A percentile compares a stretch with the other conserved stretches of the same genome.
Evolutionary conservation across 2,329 filamentous ascomycete genomes (phyloP).

Genomic region (Monilinia fructigena): DNA sequence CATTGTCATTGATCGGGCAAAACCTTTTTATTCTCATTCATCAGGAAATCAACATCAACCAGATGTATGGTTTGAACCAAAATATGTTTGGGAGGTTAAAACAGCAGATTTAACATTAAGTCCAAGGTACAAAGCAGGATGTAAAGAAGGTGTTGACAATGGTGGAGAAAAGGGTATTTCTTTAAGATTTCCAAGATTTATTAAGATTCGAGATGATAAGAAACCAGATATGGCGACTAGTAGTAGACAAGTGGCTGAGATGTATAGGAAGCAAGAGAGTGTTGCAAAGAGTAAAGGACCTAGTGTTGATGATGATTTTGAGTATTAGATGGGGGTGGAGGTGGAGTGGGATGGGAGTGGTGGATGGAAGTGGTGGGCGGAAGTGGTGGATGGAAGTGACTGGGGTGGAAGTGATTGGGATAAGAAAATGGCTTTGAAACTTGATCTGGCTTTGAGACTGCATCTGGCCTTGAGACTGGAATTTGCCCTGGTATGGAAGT

Average conservation of each 20-base stretch:
- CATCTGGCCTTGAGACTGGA: too few relatives aligned
- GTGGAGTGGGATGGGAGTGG: background rate
- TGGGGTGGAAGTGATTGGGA: too few relatives aligned
- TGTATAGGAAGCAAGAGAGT: conserved; percentile 94
- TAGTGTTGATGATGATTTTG: conserved; percentile 92
- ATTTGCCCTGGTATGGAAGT: too few relatives aligned
- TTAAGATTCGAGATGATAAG: conserved; percentile 91
- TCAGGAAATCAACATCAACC: conserved; percentile 86
- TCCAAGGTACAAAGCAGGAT: conserved; percentile 89
- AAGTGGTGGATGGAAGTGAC: too few relatives aligned
- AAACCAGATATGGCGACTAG: conserved; percentile 88
- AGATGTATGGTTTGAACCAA: conserved; percentile 97
- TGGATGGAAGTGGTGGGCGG: background rate
- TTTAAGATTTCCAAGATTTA: conserved; percentile 88
- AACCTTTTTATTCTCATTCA: conserved; percentile 92
- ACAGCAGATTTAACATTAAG: conserved; percentile 92
- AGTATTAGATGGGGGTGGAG: conserved; percentile 61
- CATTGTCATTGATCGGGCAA: conserved; percentile 82
- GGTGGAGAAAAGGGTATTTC: conserved; percentile 76
- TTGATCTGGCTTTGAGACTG: too few relatives aligned
- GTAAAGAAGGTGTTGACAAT: conserved; percentile 73
- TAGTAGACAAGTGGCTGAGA: conserved; percentile 84
- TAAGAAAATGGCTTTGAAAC: too few relatives aligned
- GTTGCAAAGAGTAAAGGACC: conserved; percentile 79
- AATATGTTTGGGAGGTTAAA: conserved; percentile 95